Evolutionary conservation across 2,329 filamentous ascomycete genomes (phyloP), one percentile per base, ranked within the genome.

Genomic region (Amauroascus niger): DNA sequence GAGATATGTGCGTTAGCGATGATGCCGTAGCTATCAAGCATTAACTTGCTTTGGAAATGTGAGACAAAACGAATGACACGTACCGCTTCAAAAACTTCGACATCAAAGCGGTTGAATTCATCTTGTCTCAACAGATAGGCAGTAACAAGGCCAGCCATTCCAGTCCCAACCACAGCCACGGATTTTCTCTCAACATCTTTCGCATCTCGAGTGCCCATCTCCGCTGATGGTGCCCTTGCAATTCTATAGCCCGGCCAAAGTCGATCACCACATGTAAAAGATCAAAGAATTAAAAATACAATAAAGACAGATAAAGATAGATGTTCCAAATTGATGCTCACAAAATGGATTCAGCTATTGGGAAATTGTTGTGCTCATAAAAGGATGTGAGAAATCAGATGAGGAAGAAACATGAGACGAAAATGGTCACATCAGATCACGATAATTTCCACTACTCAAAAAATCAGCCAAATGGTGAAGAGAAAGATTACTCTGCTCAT

Each of bases 61-160:
- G 28, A 45, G 22, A 30, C 8, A 28, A 18, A 28, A 41, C 3
- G 24, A 43, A 35, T 26, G 37, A 26, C n/a, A 53, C 50, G 26
- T 65, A 76, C 75, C 59, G 67, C 71, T 61, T 77, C 74, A 41
- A 76, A 71, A 6, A 77, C 56, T 47, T 67, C 66, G 24, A 77
- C 73, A 9, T 66, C 57, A 58, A 71, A 78, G 49, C 73, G 65
- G 13, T 65, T 57, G 54, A 65, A 55, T 1, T 54, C 52, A 61
- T 77, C 74, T 33, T 66, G 63, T 39, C 67, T 62, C 20, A 77
- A 65, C 26, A 77, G 63, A 60, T 74, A 71, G 14, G 73, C 74
- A 7, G 68, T 69, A n/a, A 71, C 68, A 50, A 77, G 63, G 11
- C 75, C 75, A 3, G 75, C 74, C 67, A 78, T 71, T 14, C 75